Base-by-base conservation (phyloP, 495 filamentous ascomycete species). In the Trichodelitschia bisporula region DNA sequence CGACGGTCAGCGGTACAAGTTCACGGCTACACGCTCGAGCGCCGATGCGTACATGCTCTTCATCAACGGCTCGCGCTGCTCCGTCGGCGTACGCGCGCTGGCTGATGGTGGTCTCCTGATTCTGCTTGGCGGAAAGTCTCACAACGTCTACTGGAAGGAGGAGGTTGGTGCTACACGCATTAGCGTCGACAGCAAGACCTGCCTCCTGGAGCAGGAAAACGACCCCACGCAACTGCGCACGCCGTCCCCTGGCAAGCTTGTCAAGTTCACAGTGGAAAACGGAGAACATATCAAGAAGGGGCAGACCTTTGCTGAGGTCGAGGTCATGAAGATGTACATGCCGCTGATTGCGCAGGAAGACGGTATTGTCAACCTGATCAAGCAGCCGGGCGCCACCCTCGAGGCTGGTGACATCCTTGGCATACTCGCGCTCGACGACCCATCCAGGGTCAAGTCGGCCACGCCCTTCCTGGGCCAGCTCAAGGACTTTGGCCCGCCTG, bases 281-380 rank as follows among this genome's bases (percentile, higher is more conserved):
- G 89, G 89, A 30, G 75, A 89, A 42, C 86, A 95, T 48, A 70
- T 99, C 44, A 73, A 66, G 47, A 80, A 84, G 38, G 83, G 83
- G 31, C 80, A 99, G 51, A 61, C 84, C 4, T 99, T 77, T 46
- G 86, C 86, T 31, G 86, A 99, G 46, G 86, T 99, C 31, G 86
- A 99, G 51, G 89, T 99, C 50, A 99, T 99, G 86, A 99, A 99
- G 63, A 99, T 99, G 86, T 95, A 91, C 59, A 99, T 99, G 86
- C 86, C 86, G 42, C 63, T 99, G 31, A 62, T 99, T 33, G 74
- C 86, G n/a, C 73, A 84, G 51, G 86, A 99, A 50, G 89, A 91
- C 40, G 86, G 86, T 54, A 71, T 84, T 32, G 89, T 99, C 27
- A 83, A 93, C 56, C 63, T 95, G 43, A 91, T 99, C 60, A 99